Conservation (phyloP, 1,284 basidiomycete species). For the Fistulinella cinereoalba region DNA sequence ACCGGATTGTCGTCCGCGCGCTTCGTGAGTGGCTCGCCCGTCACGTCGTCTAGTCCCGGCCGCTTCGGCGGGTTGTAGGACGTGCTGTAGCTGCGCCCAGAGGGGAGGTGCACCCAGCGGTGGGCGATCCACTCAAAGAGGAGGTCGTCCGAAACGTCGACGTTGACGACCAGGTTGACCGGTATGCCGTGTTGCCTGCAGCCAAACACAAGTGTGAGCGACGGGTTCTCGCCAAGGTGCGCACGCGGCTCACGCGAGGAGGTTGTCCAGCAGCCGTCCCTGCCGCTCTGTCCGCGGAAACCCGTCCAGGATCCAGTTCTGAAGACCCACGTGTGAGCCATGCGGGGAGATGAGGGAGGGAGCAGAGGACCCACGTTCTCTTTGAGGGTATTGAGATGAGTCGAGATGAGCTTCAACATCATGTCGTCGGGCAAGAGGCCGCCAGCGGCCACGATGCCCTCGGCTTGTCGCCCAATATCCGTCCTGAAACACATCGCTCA, state of each 20-base stretch:
- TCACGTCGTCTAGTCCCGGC: constrained; percentile 84
- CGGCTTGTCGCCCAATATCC: constrained; percentile 67
- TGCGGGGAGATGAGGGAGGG: not conserved
- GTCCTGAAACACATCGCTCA: constrained; percentile 44
- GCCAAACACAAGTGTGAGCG: not conserved
- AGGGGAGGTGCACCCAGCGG: constrained; percentile 90
- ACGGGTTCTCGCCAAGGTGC: not conserved
- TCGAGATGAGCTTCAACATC: constrained; percentile 71
- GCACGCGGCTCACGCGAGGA: constrained; percentile 52
- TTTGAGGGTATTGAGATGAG: constrained; percentile 61
- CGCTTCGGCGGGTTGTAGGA: constrained; percentile 87
- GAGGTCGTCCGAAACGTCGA: constrained; percentile 87
- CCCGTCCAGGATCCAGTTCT: constrained; percentile 94
- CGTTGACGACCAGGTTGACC: constrained; percentile 83
- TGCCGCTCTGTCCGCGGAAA: constrained; percentile 93
- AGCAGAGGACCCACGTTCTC: constrained; percentile 50
- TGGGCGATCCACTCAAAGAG: constrained; percentile 87
- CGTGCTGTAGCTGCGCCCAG: constrained; percentile 90
- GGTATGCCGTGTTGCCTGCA: constrained; percentile 55
- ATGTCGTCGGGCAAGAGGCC: constrained; percentile 74
- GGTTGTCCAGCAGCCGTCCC: constrained; percentile 75
- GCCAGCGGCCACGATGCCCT: constrained; percentile 72
- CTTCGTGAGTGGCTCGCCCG: constrained; percentile 87
- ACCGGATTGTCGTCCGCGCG: constrained; percentile 92
- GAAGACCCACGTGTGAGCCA: constrained; percentile 12